These are phyloP conservation scores for Lodderomyces beijingensis DNA, from an alignment of 1,139 yeast species.

Conservation along the genomic window DNA sequence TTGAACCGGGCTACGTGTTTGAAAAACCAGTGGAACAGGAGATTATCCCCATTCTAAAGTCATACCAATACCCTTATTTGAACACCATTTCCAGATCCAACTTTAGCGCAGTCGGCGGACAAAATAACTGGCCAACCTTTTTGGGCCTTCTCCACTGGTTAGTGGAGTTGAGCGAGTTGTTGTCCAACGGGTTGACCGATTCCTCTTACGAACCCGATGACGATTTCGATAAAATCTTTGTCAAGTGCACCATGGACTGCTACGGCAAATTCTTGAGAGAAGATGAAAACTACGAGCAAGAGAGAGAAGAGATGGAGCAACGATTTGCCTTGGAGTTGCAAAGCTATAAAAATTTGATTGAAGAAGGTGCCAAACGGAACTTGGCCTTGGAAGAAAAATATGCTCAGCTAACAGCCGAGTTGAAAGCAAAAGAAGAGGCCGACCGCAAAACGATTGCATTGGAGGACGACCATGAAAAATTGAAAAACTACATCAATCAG, in stretches of 20 bases:
- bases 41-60: conserved; percentile 61
- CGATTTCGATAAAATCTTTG: conserved; percentile 55
- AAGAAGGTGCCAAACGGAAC: conserved; percentile 17
- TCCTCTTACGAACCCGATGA: conserved; percentile 35
- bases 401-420: conserved; percentile 2
- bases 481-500: conserved; percentile 63
- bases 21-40: conserved; percentile 65
- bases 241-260: conserved; percentile 60
- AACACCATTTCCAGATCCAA: conserved; percentile 80
- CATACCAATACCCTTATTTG: conserved; percentile 72
- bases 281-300: conserved; percentile 53
- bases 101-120: conserved; percentile 88
- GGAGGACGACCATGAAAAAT: conserved; percentile 67
- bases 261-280: conserved; percentile 65
- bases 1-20: conserved; percentile 79
- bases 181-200: conserved; percentile 24
- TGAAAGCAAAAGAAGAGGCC: conserved; percentile 29
- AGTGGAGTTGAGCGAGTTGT: conserved; percentile 52
- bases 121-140: conserved; percentile 82
- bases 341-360: conserved; percentile 35
- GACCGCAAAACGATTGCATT: conserved; percentile 60
- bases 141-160: conserved; percentile 82
- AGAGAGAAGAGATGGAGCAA: conserved; percentile 50
- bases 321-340: conserved; percentile 47
- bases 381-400: conserved; percentile 20